Conservation (phyloP, 805 yeast genomes). For the Teunomyces lycoperdinae region DNA sequence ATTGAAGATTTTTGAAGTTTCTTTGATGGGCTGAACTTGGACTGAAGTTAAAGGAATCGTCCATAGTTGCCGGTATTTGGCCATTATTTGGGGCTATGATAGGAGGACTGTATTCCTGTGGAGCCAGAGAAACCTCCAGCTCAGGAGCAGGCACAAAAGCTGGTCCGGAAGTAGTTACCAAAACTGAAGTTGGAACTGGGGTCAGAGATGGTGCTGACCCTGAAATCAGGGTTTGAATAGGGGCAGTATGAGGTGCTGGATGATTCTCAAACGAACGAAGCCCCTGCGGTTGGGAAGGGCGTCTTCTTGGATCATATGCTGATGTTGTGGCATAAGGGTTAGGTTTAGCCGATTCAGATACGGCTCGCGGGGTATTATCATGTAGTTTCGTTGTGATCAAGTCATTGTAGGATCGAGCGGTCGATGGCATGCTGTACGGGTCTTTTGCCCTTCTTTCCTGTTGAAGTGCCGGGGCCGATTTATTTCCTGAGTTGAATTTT, state of each 20-base stretch:
- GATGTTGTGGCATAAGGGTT: neutral
- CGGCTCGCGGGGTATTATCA: neutral
- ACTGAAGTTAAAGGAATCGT: slow-evolving; percentile 14
- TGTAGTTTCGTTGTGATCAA: neutral
- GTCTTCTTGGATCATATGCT: neutral
- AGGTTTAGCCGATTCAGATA: neutral
- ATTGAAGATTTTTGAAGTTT: slow-evolving; percentile 23
- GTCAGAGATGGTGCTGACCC: neutral
- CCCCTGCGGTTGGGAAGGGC: slow-evolving; percentile 1
- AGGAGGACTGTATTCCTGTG: neutral
- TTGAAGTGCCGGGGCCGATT: slow-evolving; percentile 8
- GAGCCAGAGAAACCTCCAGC: neutral
- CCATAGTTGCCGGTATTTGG: neutral
- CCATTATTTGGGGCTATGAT: neutral
- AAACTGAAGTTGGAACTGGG: neutral
- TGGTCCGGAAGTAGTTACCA: neutral
- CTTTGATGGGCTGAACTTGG: slow-evolving; percentile 12
- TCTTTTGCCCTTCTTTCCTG: slow-evolving; percentile 1
- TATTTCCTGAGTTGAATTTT: slow-evolving; percentile 1
- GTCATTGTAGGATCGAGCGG: neutral
- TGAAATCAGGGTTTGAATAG: neutral
- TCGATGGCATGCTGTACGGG: neutral
- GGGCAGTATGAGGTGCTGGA: neutral
- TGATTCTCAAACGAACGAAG: neutral
- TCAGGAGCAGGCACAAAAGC: neutral